A percentile compares a stretch with the other conserved stretches of the same genome.
Conservation (phyloP, 2,329 filamentous ascomycete species). For the Alternaria novae-zelandiae region DNA sequence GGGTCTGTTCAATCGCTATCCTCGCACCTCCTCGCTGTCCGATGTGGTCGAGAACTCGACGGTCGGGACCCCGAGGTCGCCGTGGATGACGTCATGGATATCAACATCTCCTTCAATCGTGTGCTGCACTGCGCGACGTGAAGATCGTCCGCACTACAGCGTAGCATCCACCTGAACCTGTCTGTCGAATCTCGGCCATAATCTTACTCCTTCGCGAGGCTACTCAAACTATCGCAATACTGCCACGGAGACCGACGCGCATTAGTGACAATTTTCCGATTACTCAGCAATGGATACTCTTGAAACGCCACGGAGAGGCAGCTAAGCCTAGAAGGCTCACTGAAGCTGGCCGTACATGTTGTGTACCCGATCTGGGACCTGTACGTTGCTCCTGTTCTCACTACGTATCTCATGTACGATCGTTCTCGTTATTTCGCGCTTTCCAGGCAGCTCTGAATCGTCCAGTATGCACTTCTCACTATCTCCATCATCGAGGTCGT, state of each 20-base stretch:
- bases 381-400: constrained; percentile 1
- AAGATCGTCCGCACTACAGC: background rate
- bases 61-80: background rate
- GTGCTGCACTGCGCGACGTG: background rate
- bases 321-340: background rate
- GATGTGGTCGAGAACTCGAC: background rate
- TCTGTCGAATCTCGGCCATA: background rate
- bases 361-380: constrained; percentile 2
- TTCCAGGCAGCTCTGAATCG: background rate
- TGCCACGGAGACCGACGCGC: background rate
- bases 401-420: constrained; percentile 29
- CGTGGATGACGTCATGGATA: background rate
- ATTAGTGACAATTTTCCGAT: background rate
- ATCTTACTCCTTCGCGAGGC: background rate
- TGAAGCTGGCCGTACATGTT: background rate
- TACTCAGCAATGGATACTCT: background rate
- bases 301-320: background rate
- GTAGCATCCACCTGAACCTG: background rate
- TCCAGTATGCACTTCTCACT: constrained; percentile 29
- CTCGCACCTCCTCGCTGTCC: background rate
- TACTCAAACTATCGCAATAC: background rate
- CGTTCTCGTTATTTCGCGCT: constrained; percentile 26
- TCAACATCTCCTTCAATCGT: background rate
- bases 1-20: background rate
- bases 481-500: constrained; percentile 20